phyloP scores from a whole-genome alignment of 768 basidiomycete species.

The Harrya chromipes region DNA sequence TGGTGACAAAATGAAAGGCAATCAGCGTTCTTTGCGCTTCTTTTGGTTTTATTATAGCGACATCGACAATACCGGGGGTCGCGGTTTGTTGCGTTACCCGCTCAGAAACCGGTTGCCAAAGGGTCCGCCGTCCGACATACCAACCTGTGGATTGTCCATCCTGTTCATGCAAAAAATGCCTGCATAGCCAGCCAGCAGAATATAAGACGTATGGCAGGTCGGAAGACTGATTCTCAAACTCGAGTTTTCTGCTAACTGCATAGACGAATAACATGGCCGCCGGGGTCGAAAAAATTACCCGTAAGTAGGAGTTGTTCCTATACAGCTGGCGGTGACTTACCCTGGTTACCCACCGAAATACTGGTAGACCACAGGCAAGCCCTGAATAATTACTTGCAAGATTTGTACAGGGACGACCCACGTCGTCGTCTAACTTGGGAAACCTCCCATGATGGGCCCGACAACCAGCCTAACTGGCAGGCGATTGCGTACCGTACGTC shows the following conservation, averaged over 20 bases:
- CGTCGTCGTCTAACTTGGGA: slow-evolving; percentile 18
- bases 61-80: background rate
- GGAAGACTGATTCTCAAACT: background rate
- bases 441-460: slow-evolving; percentile 10
- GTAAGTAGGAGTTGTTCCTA: slow-evolving; percentile 7
- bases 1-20: slow-evolving; percentile 1
- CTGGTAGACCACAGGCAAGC: slow-evolving; percentile 19
- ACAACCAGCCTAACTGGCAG: slow-evolving; percentile 23
- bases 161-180: slow-evolving; percentile 3
- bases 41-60: background rate
- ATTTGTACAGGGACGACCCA: slow-evolving; percentile 12
- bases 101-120: slow-evolving; percentile 5
- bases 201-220: slow-evolving; percentile 14
- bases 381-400: slow-evolving; percentile 24
- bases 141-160: slow-evolving; percentile 24
- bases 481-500: slow-evolving; percentile 22
- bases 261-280: background rate
- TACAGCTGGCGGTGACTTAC: background rate
- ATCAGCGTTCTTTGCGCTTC: background rate
- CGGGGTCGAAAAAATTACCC: slow-evolving; percentile 6
- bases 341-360: slow-evolving; percentile 4
- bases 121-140: slow-evolving; percentile 4
- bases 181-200: slow-evolving; percentile 8
- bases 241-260: background rate
- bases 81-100: background rate